Evolutionary conservation across 2,329 filamentous ascomycete species (phyloP).

Genomic region (Ceratocystis destructans): DNA sequence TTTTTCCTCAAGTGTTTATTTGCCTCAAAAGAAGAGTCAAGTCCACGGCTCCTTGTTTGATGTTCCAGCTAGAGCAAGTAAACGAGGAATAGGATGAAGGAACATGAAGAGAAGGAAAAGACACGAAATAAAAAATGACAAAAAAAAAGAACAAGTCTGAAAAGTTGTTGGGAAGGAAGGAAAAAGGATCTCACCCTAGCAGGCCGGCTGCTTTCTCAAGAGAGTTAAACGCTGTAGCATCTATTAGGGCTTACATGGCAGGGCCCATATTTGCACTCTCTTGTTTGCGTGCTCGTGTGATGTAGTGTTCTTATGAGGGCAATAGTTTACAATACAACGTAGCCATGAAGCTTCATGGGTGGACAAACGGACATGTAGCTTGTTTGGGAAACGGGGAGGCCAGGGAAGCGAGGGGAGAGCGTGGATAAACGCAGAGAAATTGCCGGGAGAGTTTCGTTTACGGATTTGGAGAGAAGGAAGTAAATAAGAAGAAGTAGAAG

Average conservation of each 20-base stretch:
- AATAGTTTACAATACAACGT: not conserved
- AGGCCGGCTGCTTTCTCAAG: not conserved
- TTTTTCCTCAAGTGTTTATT: not conserved
- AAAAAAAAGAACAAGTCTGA: not conserved
- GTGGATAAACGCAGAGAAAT: not conserved
- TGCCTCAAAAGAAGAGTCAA: not conserved
- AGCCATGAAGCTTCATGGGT: too few relatives aligned
- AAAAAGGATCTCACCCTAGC: not conserved
- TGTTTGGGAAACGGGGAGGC: slow-evolving; percentile 1
- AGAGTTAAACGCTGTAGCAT: not conserved
- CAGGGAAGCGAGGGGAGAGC: too few relatives aligned
- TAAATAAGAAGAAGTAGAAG: not conserved
- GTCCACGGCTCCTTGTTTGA: not conserved
- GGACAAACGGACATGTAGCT: not conserved
- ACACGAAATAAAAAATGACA: not conserved
- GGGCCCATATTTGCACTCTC: not conserved
- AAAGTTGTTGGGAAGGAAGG: not conserved
- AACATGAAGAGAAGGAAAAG: not conserved
- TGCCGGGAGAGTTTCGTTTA: not conserved
- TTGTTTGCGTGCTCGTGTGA: not conserved
- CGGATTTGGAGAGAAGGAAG: not conserved
- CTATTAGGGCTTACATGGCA: not conserved
- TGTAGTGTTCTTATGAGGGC: not conserved
- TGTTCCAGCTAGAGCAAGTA: not conserved
- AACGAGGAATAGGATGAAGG: not conserved